Base-by-base conservation (phyloP, 129 eudicot genomes). In the Artemisia tridentata region DNA sequence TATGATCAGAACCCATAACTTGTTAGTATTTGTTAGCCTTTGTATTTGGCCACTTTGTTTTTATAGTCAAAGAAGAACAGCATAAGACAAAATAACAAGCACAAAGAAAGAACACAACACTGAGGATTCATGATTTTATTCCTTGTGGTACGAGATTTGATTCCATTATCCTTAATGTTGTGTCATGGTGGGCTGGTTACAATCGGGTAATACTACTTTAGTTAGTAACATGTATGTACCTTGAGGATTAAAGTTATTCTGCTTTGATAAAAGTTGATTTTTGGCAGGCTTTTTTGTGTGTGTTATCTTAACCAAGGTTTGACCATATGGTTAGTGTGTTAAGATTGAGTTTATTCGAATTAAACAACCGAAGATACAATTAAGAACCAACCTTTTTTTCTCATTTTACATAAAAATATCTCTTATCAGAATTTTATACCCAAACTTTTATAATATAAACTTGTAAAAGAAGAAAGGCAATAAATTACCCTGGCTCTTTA, bases 41-140 rank as follows among this genome's bases (percentile, higher is more conserved):
- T 72, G 49, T 48, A 27, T 11, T 60, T 16, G 47, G 16, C 21
- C 50, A 15, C 41, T 8, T 72, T 23, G 3, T 3, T 0, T 56
- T 57, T 12, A 12, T 72, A 60, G 76, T 11, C 19, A 17, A 31
- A 4, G 46, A 38, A 18, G 17, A 49, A 72, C 77, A 61, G 23
- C 27, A 60, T 27, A 50, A 72, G 77, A 72, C 69, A 72, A 72
- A 72, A 23, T 2, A 48, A 48, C 19, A 23, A 13, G 11, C 56
- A 51, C 23, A 67, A 49, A 49, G 41, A 13, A 3, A 67, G 59
- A 67, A 7, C 5, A 21, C 10, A 34, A 29, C 50, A 47, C 61
- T 72, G 67, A 61, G 68, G 69, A 64, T 61, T 62, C 3, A 47
- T 48, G 77, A 72, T 72, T 72, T 61, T 72, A 72, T 72, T 72